Percentiles rank a stretch among this genome's conserved stretches.
phyloP scores from a whole-genome alignment of 163 green algal genomes.

The Chloromonas sp. region DNA sequence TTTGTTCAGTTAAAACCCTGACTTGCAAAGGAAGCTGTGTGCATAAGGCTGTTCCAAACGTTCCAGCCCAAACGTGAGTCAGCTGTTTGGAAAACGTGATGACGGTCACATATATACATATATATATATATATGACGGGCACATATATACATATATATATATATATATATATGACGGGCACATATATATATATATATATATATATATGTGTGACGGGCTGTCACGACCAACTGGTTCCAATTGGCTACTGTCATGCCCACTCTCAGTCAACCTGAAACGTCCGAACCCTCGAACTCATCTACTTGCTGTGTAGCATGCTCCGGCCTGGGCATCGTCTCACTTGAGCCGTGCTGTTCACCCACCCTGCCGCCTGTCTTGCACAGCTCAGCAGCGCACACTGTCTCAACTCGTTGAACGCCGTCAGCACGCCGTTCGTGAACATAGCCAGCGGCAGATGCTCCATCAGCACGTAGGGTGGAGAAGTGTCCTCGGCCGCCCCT shows the following conservation, averaged over 20 bases:
- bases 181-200: neutral
- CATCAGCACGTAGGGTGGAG: slow-evolving; percentile 76
- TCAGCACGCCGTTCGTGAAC: slow-evolving; percentile 86
- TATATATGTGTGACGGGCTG: too few relatives aligned
- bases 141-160: too few relatives aligned
- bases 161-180: neutral
- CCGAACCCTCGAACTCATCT: too few relatives aligned
- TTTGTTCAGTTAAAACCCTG: neutral
- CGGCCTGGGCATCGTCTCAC: too few relatives aligned
- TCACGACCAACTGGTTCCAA: too few relatives aligned
- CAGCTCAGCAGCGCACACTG: slow-evolving; percentile 78
- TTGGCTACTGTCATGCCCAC: too few relatives aligned
- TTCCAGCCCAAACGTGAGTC: neutral
- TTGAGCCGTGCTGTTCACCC: neutral
- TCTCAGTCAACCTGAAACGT: too few relatives aligned
- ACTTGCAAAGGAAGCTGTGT: neutral
- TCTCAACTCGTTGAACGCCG: slow-evolving; percentile 91
- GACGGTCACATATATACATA: neutral
- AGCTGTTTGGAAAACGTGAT: neutral
- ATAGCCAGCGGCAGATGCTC: slow-evolving; percentile 87
- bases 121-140: too few relatives aligned
- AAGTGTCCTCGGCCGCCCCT: neutral
- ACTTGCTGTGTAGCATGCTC: too few relatives aligned
- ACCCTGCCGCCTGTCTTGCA: slow-evolving; percentile 30
- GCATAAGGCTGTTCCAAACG: neutral